Percentiles rank a stretch among this genome's conserved stretches.
Conservation (phyloP, 441 rosid genomes). For the Croton laevigatus region DNA sequence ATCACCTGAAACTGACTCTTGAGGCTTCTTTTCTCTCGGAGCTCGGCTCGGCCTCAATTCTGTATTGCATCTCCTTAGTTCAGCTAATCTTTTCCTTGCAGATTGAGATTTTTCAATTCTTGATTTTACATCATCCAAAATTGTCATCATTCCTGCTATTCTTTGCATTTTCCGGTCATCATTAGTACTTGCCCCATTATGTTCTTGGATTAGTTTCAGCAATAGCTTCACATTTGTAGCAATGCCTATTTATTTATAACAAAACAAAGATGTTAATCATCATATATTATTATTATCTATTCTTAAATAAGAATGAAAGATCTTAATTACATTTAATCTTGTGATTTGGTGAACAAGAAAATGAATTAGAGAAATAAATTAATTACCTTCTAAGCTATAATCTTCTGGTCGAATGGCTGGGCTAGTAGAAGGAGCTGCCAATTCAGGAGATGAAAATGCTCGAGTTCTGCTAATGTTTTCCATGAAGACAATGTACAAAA, state of each 20-base stretch:
- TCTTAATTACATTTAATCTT: background rate
- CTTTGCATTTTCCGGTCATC: slow-evolving; percentile 57
- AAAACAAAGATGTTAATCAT: too few species aligned
- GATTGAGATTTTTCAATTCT: slow-evolving; percentile 57
- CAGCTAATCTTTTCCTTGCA: slow-evolving; percentile 35
- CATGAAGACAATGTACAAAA: background rate
- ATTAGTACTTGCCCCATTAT: slow-evolving; percentile 47
- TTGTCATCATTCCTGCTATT: slow-evolving; percentile 67
- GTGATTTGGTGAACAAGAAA: slow-evolving; percentile 1
- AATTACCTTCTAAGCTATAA: slow-evolving; percentile 49
- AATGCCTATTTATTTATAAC: slow-evolving; percentile 30
- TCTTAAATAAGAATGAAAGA: background rate
- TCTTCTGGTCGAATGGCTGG: slow-evolving; percentile 24
- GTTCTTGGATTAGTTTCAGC: slow-evolving; percentile 66
- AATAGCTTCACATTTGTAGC: slow-evolving; percentile 60
- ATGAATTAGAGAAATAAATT: background rate
- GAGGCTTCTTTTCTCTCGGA: slow-evolving; percentile 35
- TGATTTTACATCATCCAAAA: slow-evolving; percentile 65
- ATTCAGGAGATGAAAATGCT: slow-evolving; percentile 56
- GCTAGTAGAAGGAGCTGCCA: slow-evolving; percentile 26
- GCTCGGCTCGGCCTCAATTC: slow-evolving; percentile 48
- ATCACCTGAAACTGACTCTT: slow-evolving; percentile 1
- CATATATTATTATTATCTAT: background rate
- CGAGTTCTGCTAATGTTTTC: slow-evolving; percentile 30
- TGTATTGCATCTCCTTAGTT: slow-evolving; percentile 74